A percentile compares a stretch with the other conserved stretches of the same genome.
These are phyloP conservation scores for Xylariales sp. DNA, from an alignment of 2,329 filamentous ascomycete genomes.

Conservation along the genomic window DNA sequence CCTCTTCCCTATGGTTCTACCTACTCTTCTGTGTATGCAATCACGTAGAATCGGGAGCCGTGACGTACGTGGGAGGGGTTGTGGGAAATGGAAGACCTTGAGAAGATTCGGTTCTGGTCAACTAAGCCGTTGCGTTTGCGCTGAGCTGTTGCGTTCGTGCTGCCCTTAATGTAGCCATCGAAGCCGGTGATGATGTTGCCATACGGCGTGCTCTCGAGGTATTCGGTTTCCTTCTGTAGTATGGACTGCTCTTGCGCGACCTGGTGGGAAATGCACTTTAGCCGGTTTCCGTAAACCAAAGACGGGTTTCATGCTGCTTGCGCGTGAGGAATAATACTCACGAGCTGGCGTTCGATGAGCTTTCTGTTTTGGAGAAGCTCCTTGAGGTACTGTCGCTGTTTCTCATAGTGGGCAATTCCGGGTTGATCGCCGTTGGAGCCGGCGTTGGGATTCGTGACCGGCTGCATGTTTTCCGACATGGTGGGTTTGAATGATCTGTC, in stretches of 20 bases:
- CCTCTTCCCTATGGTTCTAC: background rate
- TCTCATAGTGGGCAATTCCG: slow-evolving; percentile 58
- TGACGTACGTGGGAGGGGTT: slow-evolving; percentile 57
- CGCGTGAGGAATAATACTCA: slow-evolving; percentile 34
- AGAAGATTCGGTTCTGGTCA: slow-evolving; percentile 81
- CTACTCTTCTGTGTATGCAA: background rate
- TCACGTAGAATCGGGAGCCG: background rate
- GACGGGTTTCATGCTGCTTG: background rate
- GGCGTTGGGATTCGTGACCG: slow-evolving; percentile 36
- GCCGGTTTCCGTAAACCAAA: background rate
- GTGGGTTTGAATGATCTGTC: slow-evolving; percentile 12
- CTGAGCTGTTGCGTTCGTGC: slow-evolving; percentile 70
- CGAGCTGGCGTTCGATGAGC: slow-evolving; percentile 45
- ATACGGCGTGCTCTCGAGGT: slow-evolving; percentile 87
- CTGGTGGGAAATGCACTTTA: slow-evolving; percentile 51
- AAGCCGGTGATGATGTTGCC: slow-evolving; percentile 99
- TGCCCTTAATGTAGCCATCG: slow-evolving; percentile 97
- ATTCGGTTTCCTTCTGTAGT: slow-evolving; percentile 82
- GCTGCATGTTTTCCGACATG: slow-evolving; percentile 51
- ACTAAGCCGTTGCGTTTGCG: slow-evolving; percentile 72
- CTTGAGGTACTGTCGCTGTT: slow-evolving; percentile 61
- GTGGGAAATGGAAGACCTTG: slow-evolving; percentile 72
- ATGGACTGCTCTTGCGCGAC: slow-evolving; percentile 81
- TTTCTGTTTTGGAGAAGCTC: slow-evolving; percentile 57
- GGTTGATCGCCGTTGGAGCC: slow-evolving; percentile 43